These are phyloP conservation scores for Volvox carteri DNA, from an alignment of 163 green algal species.

Conservation along the genomic window DNA sequence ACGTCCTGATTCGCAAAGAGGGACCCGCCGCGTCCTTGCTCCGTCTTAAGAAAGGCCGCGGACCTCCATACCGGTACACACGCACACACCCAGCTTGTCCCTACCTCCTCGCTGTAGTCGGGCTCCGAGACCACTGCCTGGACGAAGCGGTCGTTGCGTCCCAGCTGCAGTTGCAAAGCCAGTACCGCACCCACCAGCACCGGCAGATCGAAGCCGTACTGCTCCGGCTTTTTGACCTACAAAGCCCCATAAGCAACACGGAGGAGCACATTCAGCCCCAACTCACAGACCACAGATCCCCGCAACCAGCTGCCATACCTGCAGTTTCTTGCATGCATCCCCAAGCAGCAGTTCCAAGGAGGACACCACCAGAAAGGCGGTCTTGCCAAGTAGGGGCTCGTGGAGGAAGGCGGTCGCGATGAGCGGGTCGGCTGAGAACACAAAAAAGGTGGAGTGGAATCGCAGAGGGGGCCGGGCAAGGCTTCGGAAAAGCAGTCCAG, in stretches of 20 bases:
- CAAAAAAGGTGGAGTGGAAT: too few species aligned
- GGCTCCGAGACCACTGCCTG: conserved; percentile 70
- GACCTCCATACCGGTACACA: too few species aligned
- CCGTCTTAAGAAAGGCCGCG: too few species aligned
- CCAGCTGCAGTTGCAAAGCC: conserved; percentile 68
- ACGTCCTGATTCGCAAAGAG: too few species aligned
- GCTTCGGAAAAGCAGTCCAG: too few species aligned
- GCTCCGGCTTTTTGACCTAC: conserved; percentile 71
- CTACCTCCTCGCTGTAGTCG: conserved; percentile 77
- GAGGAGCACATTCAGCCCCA: too few species aligned
- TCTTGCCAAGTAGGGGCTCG: conserved; percentile 65
- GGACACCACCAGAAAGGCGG: conserved; percentile 74
- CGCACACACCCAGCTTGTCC: too few species aligned
- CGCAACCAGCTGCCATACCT: conserved; percentile 58
- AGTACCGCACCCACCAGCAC: conserved; percentile 62
- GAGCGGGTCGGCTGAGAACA: conserved; percentile 33
- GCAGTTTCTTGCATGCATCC: conserved; percentile 64
- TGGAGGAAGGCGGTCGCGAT: conserved; percentile 64
- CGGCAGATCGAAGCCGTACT: conserved; percentile 78
- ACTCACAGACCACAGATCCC: too few species aligned
- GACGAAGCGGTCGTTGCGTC: conserved; percentile 68
- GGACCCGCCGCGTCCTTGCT: too few species aligned
- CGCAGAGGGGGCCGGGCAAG: too few species aligned
- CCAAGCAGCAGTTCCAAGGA: conserved; percentile 84
- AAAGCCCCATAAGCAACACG: conserved; percentile 38